Base-by-base conservation (phyloP, 2,329 filamentous ascomycete genomes). In the Leptographium lundbergii region DNA sequence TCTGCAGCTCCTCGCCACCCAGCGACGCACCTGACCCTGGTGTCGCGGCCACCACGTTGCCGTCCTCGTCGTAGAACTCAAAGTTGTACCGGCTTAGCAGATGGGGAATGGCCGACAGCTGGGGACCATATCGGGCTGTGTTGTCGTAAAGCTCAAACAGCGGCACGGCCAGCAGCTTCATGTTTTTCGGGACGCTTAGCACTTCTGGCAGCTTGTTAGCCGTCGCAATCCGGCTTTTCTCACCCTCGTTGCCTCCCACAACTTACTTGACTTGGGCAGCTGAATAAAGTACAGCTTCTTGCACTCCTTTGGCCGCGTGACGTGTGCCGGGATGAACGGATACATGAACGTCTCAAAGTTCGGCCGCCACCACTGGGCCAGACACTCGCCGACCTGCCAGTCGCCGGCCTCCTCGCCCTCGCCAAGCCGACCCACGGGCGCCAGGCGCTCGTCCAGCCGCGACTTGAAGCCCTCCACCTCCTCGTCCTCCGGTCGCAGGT, bases 271-370 rank as follows among this genome's bases (percentile, higher is more conserved):
- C 72, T 91, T 85, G 0, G 94, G 94, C 32, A 99, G 78, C 71
- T 96, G 89, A 65, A 99, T 96, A 63, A 97, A 91, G 74, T 97
- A 99, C 50, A 97, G 80, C 80, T 99, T 99, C 79, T 99, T 99
- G 77, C 92, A 96, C 77, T 99, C 94, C 77, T 99, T 99, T 9
- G 94, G 94, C 57, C 94, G 81, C 22, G 92, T 96, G 63, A 96
- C 90, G 74, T 99, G 94, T 22, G 91, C 90, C 9, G 94, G 94
- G 60, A 97, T 87, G 73, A 96, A 99, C 0, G 94, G 94, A 71
- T 99, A 99, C 91, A 99, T 96, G 79, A 97, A 97, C 2, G 94
- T 97, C 78, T 99, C 94, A 71, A 97, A 96, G 77, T 97, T 99
- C 58, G 94, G 94, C 60, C 94, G 81, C 91, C 92, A 99, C 94